These are phyloP conservation scores for Ogataea angusta DNA, from an alignment of 805 yeast species.

Conservation along the genomic window DNA sequence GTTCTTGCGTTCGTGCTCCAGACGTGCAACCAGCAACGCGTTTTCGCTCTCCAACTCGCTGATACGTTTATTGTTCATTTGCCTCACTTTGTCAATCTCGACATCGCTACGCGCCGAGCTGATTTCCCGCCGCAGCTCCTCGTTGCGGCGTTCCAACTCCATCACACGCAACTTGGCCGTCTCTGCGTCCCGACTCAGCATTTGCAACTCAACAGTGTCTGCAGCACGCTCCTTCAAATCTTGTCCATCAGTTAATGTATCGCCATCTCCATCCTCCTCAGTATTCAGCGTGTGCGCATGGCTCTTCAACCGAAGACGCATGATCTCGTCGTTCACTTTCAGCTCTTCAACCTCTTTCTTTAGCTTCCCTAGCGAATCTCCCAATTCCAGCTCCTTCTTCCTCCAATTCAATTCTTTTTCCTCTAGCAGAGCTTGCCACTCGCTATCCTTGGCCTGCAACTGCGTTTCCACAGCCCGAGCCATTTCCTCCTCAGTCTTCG, in stretches of 20 bases:
- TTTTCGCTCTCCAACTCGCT: slow-evolving; percentile 67
- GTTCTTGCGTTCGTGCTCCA: slow-evolving; percentile 47
- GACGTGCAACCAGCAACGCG: slow-evolving; percentile 53
- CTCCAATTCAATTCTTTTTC: slow-evolving; percentile 74
- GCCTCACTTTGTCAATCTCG: slow-evolving; percentile 42
- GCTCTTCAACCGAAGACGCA: slow-evolving; percentile 53
- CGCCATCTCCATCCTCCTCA: slow-evolving; percentile 20
- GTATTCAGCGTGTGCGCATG: slow-evolving; percentile 43
- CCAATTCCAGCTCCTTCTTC: slow-evolving; percentile 50
- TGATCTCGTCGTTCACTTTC: slow-evolving; percentile 60
- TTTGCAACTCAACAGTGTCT: slow-evolving; percentile 52
- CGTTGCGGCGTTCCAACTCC: slow-evolving; percentile 76
- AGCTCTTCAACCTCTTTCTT: slow-evolving; percentile 60
- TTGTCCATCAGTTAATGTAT: slow-evolving; percentile 3
- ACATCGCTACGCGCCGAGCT: slow-evolving; percentile 48
- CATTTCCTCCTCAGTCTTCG: slow-evolving; percentile 57
- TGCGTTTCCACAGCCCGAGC: slow-evolving; percentile 52
- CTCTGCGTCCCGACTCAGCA: slow-evolving; percentile 74
- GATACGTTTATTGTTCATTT: slow-evolving; percentile 43
- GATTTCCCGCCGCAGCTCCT: slow-evolving; percentile 64
- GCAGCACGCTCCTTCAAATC: slow-evolving; percentile 30
- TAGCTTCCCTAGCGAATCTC: slow-evolving; percentile 49
- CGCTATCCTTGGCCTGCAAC: slow-evolving; percentile 70
- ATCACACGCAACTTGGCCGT: slow-evolving; percentile 60
- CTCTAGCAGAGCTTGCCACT: slow-evolving; percentile 60